phyloP scores from a whole-genome alignment of 306 rosid species.

The Astragalus glycyphyllos region DNA sequence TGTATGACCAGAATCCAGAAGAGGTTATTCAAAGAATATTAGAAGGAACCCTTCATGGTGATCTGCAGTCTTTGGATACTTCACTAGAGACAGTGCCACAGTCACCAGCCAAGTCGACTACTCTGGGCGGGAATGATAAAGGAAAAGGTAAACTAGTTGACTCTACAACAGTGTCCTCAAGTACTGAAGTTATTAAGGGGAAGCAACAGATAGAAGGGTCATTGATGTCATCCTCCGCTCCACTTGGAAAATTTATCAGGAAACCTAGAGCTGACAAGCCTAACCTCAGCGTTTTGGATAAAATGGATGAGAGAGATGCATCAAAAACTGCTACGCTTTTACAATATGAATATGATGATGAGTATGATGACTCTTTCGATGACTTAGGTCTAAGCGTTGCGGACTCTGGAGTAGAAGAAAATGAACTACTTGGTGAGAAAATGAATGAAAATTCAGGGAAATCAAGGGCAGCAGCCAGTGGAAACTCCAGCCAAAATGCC shows the following conservation, averaged over 20 bases:
- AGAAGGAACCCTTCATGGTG: slow-evolving; percentile 89
- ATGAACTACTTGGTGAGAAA: slow-evolving; percentile 53
- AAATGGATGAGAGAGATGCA: slow-evolving; percentile 50
- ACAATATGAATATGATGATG: slow-evolving; percentile 93
- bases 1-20: slow-evolving; percentile 93
- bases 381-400: slow-evolving; percentile 93
- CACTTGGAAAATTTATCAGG: slow-evolving; percentile 76
- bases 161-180: slow-evolving; percentile 45
- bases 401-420: slow-evolving; percentile 77
- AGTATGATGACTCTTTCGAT: slow-evolving; percentile 95
- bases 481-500: slow-evolving; percentile 52
- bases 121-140: slow-evolving; percentile 62
- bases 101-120: slow-evolving; percentile 46
- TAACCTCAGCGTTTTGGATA: slow-evolving; percentile 59
- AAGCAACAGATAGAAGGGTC: slow-evolving; percentile 52
- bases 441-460: slow-evolving; percentile 48
- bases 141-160: slow-evolving; percentile 87
- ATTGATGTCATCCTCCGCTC: slow-evolving; percentile 61
- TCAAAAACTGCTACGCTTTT: slow-evolving; percentile 59
- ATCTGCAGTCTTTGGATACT: slow-evolving; percentile 72
- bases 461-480: slow-evolving; percentile 53
- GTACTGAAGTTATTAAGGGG: slow-evolving; percentile 44
- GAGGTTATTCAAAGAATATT: slow-evolving; percentile 96
- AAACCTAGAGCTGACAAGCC: slow-evolving; percentile 65
- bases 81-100: slow-evolving; percentile 68